Conservation (phyloP, 169 alveolate species). For the Plasmodium blacklocki region DNA sequence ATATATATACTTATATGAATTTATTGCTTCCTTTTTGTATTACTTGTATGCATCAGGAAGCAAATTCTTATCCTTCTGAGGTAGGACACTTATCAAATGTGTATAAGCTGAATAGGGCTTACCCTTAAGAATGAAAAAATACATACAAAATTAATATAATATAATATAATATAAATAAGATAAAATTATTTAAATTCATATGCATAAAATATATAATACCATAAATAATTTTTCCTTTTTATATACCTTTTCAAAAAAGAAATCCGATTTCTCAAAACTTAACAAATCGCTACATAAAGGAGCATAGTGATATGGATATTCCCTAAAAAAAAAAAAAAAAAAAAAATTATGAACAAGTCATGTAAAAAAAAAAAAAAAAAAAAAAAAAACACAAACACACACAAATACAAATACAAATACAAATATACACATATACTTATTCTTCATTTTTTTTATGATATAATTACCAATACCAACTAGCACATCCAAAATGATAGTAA, state of each 20-base stretch:
- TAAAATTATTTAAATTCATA: neutral
- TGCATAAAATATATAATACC: no score
- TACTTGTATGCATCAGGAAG: slow-evolving; percentile 74
- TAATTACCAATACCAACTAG: slow-evolving; percentile 97
- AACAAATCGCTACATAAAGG: slow-evolving; percentile 73
- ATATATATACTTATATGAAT: no score
- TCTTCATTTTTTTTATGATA: neutral
- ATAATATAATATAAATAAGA: neutral
- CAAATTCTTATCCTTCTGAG: slow-evolving; percentile 74
- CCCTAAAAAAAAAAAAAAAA: slow-evolving; percentile 39
- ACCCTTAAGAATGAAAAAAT: slow-evolving; percentile 30
- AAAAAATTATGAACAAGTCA: neutral
- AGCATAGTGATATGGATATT: slow-evolving; percentile 82
- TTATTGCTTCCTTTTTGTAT: neutral
- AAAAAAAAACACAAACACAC: neutral
- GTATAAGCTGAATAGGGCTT: slow-evolving; percentile 73
- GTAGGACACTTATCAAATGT: slow-evolving; percentile 65
- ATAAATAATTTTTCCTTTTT: no score
- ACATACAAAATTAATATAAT: neutral
- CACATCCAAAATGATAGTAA: slow-evolving; percentile 95
- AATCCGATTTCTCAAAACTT: slow-evolving; percentile 71
- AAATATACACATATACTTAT: neutral
- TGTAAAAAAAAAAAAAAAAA: neutral
- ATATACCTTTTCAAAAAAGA: slow-evolving; percentile 69
- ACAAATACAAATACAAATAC: neutral